phyloP scores from a whole-genome alignment of 495 filamentous ascomycete genomes.

The Ascodesmis nigricans region DNA sequence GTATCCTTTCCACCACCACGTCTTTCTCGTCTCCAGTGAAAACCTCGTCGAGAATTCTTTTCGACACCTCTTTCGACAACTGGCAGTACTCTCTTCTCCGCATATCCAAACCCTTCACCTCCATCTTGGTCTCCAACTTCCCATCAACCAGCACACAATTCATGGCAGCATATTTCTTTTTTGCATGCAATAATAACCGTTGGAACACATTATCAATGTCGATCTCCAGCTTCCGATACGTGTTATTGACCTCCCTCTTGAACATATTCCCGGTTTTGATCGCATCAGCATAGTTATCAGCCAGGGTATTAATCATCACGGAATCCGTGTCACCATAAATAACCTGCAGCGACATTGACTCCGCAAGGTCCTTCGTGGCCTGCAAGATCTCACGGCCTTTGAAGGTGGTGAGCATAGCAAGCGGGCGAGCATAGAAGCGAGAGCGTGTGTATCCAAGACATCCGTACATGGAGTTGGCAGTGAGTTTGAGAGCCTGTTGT shows the following conservation, averaged over 20 bases:
- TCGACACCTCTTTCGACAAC: constrained; percentile 80
- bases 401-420: constrained; percentile 87
- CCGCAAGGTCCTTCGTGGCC: constrained; percentile 83
- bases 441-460: constrained; percentile 91
- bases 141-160: constrained; percentile 78
- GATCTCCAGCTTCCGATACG: constrained; percentile 77
- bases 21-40: constrained; percentile 86
- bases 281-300: constrained; percentile 57
- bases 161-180: constrained; percentile 98
- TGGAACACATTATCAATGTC: constrained; percentile 97
- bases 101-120: constrained; percentile 98
- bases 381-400: constrained; percentile 95
- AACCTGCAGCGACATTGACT: constrained; percentile 66
- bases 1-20: constrained; percentile 65
- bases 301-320: constrained; percentile 98
- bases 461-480: constrained; percentile 98
- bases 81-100: constrained; percentile 86
- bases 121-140: constrained; percentile 79
- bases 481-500: constrained; percentile 86
- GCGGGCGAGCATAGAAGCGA: constrained; percentile 83
- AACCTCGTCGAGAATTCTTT: constrained; percentile 71
- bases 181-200: constrained; percentile 77
- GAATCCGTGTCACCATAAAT: constrained; percentile 99
- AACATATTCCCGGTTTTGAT: constrained; percentile 36
- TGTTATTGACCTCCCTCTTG: constrained; percentile 64